Base-by-base conservation (phyloP, 768 basidiomycete species). In the Coprinellus micaceus region DNA sequence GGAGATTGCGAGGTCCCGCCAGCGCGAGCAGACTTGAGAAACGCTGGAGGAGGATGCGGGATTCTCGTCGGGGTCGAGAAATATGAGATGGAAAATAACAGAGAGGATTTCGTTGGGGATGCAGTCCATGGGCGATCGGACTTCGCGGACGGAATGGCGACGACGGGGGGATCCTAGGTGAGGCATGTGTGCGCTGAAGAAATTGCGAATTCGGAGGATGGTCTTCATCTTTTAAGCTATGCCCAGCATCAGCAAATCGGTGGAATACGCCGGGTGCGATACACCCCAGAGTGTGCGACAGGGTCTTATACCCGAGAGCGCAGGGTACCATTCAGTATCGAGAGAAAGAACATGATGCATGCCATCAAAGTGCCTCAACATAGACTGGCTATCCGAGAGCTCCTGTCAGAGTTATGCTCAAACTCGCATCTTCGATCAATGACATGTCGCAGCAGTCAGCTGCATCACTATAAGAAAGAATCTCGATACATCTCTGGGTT, bases 11-110 rank as follows among this genome's bases (percentile, higher is more conserved):
- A 81, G 62, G n/a, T 70, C 60, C 53, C 82, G 71, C 82, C 83
- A 85, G 52, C 71, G 74, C 29, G 63, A 66, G 39, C 77, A 84
- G 15, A 83, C 79, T 46, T 82, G 78, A 4, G 78, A 78, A 29
- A 83, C 61, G 2, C 61, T 60, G 6, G 69, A 52, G 24, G 64
- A 51, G 15, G 56, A 59, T 2, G 59, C 4, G 10, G 61, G 61
- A 26, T 58, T 43, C 13, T 58, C 52, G 26, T 58, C 55, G 0
- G 58, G 40, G 22, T 66, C 62, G 12, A 59, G 36, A 13, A 62
- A 54, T 28, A 67, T 61, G 9, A 71, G 48, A 44, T 54, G 52
- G 53, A 80, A 73, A 52, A 80, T 72, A 26, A 65, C 53, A 7
- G 71, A 64, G 2, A 73, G 60, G n/a, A 75, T 56, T 58, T 75